A percentile compares a stretch with the other conserved stretches of the same genome.
Conservation (phyloP, 148 eudicot genomes). For the Beta vulgaris region DNA sequence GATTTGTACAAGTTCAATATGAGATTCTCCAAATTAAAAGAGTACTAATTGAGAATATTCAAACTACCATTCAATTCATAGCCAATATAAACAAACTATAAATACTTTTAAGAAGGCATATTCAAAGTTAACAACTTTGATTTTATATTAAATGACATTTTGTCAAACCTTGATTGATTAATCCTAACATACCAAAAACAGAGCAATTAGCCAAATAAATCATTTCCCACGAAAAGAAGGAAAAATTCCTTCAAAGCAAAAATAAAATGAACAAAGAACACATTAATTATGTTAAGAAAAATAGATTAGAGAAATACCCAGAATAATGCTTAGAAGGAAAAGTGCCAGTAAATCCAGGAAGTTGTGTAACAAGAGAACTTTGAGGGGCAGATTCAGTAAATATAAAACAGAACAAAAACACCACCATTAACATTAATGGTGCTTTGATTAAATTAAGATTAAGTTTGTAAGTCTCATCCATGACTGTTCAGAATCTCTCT, state of each 20-base stretch:
- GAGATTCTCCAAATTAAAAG: too few relatives aligned
- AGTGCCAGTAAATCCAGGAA: conserved; percentile 82
- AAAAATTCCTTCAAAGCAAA: background rate
- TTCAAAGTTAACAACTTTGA: too few relatives aligned
- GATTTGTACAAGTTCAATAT: too few relatives aligned
- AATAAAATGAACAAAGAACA: background rate
- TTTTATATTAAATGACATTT: too few relatives aligned
- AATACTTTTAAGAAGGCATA: too few relatives aligned
- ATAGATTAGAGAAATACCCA: conserved; percentile 43
- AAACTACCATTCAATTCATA: too few relatives aligned
- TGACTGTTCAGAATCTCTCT: conserved; percentile 17
- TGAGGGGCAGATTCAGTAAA: conserved; percentile 64
- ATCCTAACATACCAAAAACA: background rate
- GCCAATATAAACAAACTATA: too few relatives aligned
- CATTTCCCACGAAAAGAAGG: background rate
- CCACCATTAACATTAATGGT: background rate
- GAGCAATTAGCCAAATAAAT: background rate
- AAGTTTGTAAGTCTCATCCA: conserved; percentile 1
- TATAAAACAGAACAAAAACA: conserved; percentile 20
- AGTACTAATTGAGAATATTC: too few relatives aligned
- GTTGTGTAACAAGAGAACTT: conserved; percentile 50
- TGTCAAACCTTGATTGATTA: background rate
- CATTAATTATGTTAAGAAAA: background rate
- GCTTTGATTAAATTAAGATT: background rate
- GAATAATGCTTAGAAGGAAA: conserved; percentile 86